phyloP scores from a whole-genome alignment of 129 eudicot species.

The Deinandra increscens region DNA sequence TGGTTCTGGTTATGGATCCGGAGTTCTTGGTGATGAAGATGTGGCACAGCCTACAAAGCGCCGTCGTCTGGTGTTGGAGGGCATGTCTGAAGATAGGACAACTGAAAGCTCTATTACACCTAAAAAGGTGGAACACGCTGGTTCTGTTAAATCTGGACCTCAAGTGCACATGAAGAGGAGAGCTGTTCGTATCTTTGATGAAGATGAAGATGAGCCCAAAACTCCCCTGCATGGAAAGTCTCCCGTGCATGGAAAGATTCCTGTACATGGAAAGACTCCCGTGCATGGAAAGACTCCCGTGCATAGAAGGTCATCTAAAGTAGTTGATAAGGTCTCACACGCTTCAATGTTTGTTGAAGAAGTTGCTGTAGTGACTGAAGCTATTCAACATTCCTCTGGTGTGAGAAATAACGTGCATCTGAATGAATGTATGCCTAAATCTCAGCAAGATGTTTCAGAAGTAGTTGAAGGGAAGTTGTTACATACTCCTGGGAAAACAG shows the following conservation, averaged over 20 bases:
- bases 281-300: constrained; percentile 80
- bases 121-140: constrained; percentile 35
- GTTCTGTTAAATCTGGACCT: constrained; percentile 37
- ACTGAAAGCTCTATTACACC: constrained; percentile 32
- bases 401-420: constrained; percentile 29
- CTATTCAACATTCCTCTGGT: constrained; percentile 31
- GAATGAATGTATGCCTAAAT: constrained; percentile 33
- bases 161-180: constrained; percentile 54
- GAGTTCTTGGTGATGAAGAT: constrained; percentile 50
- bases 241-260: constrained; percentile 87
- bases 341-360: constrained; percentile 34
- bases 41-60: constrained; percentile 57
- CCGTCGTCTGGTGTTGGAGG: constrained; percentile 38
- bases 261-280: constrained; percentile 94
- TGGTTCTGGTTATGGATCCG: constrained; percentile 29
- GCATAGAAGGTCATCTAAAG: constrained; percentile 57
- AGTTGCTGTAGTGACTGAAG: constrained; percentile 27
- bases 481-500: constrained; percentile 40
- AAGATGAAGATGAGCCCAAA: constrained; percentile 72
- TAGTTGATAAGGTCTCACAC: constrained; percentile 36
- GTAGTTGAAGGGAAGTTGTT: constrained; percentile 23
- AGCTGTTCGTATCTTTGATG: constrained; percentile 74
- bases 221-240: constrained; percentile 84
- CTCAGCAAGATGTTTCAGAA: constrained; percentile 38
- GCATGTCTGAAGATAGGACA: constrained; percentile 32